Evolutionary conservation across 139 green algal genomes (phyloP), one percentile per base, ranked within the genome.

Genomic region (Micractinium conductrix): DNA sequence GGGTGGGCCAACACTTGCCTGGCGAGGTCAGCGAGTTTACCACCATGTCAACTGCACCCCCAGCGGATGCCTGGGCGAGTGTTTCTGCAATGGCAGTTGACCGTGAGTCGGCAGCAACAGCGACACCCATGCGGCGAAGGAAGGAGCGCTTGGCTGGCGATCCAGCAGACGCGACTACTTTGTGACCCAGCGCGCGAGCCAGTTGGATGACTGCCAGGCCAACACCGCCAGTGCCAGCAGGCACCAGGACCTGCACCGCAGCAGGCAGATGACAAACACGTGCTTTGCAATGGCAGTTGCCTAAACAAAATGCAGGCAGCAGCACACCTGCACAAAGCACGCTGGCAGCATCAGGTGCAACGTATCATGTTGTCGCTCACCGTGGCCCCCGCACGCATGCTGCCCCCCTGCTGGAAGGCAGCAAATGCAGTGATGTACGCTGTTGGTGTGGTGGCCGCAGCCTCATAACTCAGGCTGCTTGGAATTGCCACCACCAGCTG

Each of bases 1-100:
- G n/a, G n/a, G n/a, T n/a, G n/a, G n/a, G 9, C 9, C 30, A 14
- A 5, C 7, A 70, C 21, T 42, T 1, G 67, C 83, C 83, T 68
- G 84, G 92, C 8, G 90, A 94, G 6, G 95, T 98, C 84, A 98
- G 85, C 30, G 91, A 93, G 90, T 98, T 98, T 7, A 98, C 86
- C 43, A 92, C 79, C 26, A 91, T 1, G 33, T 82, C 45, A 4
- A 83, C 43, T 50, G 37, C 40, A 38, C 30, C 69, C 24, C 33
- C n/a, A 2, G n/a, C 37, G 0, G 21, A 21, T 4, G 21, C 43
- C 14, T 19, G 50, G 12, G 74, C 5, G 10, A 85, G 17, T 35
- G 53, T 17, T 3, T 88, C 63, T 28, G 40, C 86, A 85, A 95
- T 96, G 35, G 28, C 58, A 3, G 87, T 85, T 72, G 93, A 89